Conservation (phyloP, 352 stramenopile species). For the Globisporangium emineosum region DNA sequence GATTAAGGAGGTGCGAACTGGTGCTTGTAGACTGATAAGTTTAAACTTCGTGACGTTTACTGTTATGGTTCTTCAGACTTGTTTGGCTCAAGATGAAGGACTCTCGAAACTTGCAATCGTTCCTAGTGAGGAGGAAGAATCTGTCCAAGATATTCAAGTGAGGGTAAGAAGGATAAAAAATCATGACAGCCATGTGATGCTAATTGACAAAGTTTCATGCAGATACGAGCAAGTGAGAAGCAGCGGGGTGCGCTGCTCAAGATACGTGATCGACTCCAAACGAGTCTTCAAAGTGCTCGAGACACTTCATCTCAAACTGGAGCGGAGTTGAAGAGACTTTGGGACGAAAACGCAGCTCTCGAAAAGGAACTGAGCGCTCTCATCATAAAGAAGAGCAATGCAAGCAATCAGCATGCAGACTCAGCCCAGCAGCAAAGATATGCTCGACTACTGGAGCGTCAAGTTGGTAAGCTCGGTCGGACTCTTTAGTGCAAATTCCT, state of each 20-base stretch:
- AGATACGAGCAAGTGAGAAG: conserved; percentile 11
- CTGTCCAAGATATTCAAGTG: not conserved
- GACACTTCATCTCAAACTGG: not conserved
- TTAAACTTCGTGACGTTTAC: too few relatives aligned
- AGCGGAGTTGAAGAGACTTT: conserved; percentile 11
- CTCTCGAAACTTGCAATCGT: not conserved
- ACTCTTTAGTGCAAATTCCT: too few relatives aligned
- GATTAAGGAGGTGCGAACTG: conserved; percentile 6
- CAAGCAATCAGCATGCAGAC: not conserved
- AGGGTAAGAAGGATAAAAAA: not conserved
- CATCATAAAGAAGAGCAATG: conserved; percentile 2
- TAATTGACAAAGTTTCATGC: not conserved
- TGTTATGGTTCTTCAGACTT: not conserved
- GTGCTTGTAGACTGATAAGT: not conserved
- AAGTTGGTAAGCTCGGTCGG: conserved; percentile 12
- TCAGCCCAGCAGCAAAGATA: conserved; percentile 9
- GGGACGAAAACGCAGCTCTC: conserved; percentile 10
- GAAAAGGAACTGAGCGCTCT: conserved; percentile 14
- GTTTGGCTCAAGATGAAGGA: not conserved
- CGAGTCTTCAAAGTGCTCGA: conserved; percentile 5
- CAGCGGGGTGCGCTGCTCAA: conserved; percentile 9
- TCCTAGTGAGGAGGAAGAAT: not conserved
- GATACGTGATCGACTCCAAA: conserved; percentile 4
- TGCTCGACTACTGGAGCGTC: conserved; percentile 14
- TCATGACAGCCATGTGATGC: not conserved